Evolutionary conservation across 495 filamentous ascomycete species (phyloP).

Genomic region (Halenospora varia): DNA sequence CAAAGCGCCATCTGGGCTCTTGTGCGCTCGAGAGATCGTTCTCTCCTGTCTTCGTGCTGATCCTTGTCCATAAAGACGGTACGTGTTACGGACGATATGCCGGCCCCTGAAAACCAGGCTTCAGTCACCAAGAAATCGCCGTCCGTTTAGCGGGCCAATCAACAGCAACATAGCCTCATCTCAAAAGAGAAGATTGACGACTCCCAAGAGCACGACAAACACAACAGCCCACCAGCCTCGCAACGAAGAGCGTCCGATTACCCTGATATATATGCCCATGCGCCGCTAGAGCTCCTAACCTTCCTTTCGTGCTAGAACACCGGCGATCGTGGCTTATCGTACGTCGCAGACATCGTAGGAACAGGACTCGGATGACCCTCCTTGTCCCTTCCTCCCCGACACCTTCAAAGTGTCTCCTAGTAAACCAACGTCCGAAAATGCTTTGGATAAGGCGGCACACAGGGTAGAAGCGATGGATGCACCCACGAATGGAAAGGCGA

Average conservation of each 20-base stretch:
- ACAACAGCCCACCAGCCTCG: background rate
- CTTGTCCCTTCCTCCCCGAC: conserved; percentile 22
- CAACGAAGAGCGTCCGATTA: conserved; percentile 2
- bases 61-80: no score
- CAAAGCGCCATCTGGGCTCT: no score
- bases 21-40: no score
- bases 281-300: background rate
- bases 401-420: conserved; percentile 27
- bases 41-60: no score
- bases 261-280: background rate
- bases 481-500: conserved; percentile 11
- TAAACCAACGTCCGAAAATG: conserved; percentile 21
- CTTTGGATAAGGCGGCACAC: conserved; percentile 14
- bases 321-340: conserved; percentile 3
- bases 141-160: conserved; percentile 12
- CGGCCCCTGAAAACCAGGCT: background rate
- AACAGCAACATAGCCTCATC: background rate
- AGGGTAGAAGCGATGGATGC: conserved; percentile 25
- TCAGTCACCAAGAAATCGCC: background rate
- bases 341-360: background rate
- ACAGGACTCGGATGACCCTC: conserved; percentile 25
- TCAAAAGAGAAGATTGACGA: conserved; percentile 8
- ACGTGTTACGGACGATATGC: no score
- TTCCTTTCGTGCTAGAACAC: conserved; percentile 8
- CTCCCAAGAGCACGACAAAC: conserved; percentile 9